phyloP scores from a whole-genome alignment of 139 green algal species.

The Pleodorina starrii region DNA sequence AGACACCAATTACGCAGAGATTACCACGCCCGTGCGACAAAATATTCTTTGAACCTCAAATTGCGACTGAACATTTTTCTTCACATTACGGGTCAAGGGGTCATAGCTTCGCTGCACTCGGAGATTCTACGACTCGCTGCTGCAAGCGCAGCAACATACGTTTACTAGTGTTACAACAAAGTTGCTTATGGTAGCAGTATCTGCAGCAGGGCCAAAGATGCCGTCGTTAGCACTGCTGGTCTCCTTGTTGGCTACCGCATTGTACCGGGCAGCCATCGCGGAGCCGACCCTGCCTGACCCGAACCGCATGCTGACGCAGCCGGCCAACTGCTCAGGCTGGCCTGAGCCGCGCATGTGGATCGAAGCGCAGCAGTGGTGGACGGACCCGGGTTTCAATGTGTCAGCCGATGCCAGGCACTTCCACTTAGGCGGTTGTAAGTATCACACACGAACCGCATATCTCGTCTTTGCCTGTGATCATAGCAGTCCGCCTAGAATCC shows the following conservation, averaged over 20 bases:
- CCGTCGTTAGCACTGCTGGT: background rate
- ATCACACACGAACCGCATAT: too few species aligned
- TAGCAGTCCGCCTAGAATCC: too few species aligned
- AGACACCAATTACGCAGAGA: background rate
- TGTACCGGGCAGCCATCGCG: background rate
- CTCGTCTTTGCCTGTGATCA: too few species aligned
- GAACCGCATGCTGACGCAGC: slow-evolving; percentile 18
- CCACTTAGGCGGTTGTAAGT: slow-evolving; percentile 28
- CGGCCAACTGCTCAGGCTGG: slow-evolving; percentile 28
- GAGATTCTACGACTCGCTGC: too few species aligned
- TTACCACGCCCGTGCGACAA: too few species aligned
- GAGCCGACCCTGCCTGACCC: background rate
- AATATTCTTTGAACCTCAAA: too few species aligned
- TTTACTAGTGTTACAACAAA: too few species aligned
- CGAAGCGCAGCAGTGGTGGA: slow-evolving; percentile 41
- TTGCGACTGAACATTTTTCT: too few species aligned
- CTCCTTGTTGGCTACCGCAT: background rate
- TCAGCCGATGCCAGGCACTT: slow-evolving; percentile 9
- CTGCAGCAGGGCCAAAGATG: background rate
- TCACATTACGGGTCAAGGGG: too few species aligned
- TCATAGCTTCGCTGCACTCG: too few species aligned
- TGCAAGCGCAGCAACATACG: too few species aligned
- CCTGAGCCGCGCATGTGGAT: slow-evolving; percentile 39
- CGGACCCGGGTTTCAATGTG: background rate
- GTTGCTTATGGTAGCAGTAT: too few species aligned